Evolutionary conservation across 768 basidiomycete species (phyloP).

Genomic region (Kwoniella dejecticola): DNA sequence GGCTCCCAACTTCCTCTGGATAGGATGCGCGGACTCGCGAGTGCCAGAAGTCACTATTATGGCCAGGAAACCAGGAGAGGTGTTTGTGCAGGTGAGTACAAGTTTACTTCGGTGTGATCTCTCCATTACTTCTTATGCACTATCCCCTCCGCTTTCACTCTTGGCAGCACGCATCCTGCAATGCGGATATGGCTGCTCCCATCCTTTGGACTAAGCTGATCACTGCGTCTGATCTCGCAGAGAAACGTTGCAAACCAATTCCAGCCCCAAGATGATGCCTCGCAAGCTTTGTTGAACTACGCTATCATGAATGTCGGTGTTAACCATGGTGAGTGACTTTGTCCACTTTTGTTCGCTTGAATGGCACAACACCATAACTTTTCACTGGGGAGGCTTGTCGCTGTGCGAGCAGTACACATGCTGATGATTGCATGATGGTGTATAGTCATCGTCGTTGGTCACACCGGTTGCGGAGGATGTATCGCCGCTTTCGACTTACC

Average conservation of each 20-base stretch:
- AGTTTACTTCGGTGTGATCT: not conserved
- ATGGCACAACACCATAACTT: too few relatives aligned
- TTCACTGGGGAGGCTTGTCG: too few relatives aligned
- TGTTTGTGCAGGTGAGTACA: constrained; percentile 60
- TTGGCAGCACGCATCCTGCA: too few relatives aligned
- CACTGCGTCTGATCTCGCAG: constrained; percentile 57
- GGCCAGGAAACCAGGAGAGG: constrained; percentile 66
- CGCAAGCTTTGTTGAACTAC: constrained; percentile 71
- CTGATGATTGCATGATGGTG: not conserved
- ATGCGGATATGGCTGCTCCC: too few relatives aligned
- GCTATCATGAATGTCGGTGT: constrained; percentile 72
- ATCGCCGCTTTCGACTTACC: constrained; percentile 56
- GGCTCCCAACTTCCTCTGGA: constrained; percentile 53
- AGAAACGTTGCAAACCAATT: constrained; percentile 91
- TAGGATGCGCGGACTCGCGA: constrained; percentile 70
- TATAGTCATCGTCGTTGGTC: constrained; percentile 77
- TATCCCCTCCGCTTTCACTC: too few relatives aligned
- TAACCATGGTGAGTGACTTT: constrained; percentile 68
- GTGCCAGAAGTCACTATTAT: constrained; percentile 72
- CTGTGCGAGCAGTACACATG: not conserved
- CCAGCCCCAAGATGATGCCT: constrained; percentile 70
- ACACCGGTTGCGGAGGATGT: constrained; percentile 76
- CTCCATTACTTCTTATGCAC: too few relatives aligned
- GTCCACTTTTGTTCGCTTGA: constrained; percentile 32
- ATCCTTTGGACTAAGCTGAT: too few relatives aligned